A percentile compares a stretch with the other conserved stretches of the same genome.
These are phyloP conservation scores for Serendipita indica DNA, from an alignment of 768 basidiomycete species.

Conservation along the genomic window DNA sequence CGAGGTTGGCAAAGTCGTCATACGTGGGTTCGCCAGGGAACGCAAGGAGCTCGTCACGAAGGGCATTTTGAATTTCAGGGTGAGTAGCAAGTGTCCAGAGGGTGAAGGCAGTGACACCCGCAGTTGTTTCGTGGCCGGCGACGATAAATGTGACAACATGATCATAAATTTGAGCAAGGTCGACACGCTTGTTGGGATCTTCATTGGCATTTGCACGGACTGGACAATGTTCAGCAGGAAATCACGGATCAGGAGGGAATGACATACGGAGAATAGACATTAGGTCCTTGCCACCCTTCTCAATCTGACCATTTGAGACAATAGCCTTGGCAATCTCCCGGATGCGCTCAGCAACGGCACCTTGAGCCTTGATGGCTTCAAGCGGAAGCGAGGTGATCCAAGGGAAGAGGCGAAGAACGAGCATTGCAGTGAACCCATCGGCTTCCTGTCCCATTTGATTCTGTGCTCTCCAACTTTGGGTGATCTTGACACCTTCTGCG, in stretches of 20 bases:
- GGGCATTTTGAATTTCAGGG: constrained; percentile 25
- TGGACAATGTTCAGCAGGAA: not conserved
- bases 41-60: constrained; percentile 27
- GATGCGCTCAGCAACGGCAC: constrained; percentile 19
- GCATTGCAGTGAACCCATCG: constrained; percentile 16
- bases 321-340: constrained; percentile 18
- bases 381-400: constrained; percentile 19
- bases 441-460: constrained; percentile 1
- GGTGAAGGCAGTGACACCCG: constrained; percentile 25
- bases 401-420: constrained; percentile 22
- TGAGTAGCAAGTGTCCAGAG: constrained; percentile 28
- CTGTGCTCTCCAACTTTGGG: constrained; percentile 1
- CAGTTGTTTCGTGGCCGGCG: constrained; percentile 32
- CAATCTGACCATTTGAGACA: constrained; percentile 16
- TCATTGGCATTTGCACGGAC: constrained; percentile 2
- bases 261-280: constrained; percentile 7
- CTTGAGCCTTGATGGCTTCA: constrained; percentile 19
- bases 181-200: not conserved
- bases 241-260: not conserved
- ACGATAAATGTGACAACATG: constrained; percentile 27
- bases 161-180: constrained; percentile 9
- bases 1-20: constrained; percentile 23
- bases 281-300: constrained; percentile 7
- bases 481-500: constrained; percentile 8
- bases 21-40: constrained; percentile 22